phyloP scores from a whole-genome alignment of 2,329 filamentous ascomycete genomes.

The Aschersonia sp. region DNA sequence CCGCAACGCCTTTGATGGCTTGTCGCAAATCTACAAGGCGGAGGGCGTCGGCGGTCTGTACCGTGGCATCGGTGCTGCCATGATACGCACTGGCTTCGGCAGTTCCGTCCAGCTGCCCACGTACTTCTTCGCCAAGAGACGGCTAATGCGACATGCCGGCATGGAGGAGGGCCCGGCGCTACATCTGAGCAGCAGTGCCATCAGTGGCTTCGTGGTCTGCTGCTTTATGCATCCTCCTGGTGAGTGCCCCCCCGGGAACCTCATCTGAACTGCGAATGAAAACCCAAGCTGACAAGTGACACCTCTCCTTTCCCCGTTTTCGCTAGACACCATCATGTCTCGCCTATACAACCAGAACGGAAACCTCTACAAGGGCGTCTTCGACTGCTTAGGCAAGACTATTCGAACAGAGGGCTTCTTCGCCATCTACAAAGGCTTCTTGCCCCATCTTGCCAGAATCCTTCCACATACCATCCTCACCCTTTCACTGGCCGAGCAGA shows the following conservation, averaged over 20 bases:
- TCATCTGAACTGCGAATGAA: background rate
- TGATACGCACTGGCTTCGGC: slow-evolving; percentile 91
- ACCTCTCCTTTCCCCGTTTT: background rate
- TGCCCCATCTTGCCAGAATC: slow-evolving; percentile 87
- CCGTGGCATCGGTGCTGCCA: slow-evolving; percentile 79
- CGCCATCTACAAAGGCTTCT: slow-evolving; percentile 95
- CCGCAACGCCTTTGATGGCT: slow-evolving; percentile 69
- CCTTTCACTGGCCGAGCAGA: slow-evolving; percentile 87
- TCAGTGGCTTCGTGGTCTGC: slow-evolving; percentile 91
- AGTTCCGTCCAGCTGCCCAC: slow-evolving; percentile 93
- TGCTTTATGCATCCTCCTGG: slow-evolving; percentile 95
- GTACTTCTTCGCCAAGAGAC: slow-evolving; percentile 93
- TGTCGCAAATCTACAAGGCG: slow-evolving; percentile 59
- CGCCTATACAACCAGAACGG: slow-evolving; percentile 98
- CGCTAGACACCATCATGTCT: slow-evolving; percentile 85
- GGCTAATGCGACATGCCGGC: slow-evolving; percentile 65
- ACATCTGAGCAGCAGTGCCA: slow-evolving; percentile 77
- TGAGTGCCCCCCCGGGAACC: slow-evolving; percentile 21
- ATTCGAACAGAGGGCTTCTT: slow-evolving; percentile 80
- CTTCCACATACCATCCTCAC: slow-evolving; percentile 92
- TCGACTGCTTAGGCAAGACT: slow-evolving; percentile 86
- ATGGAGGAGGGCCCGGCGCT: slow-evolving; percentile 85
- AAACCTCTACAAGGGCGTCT: slow-evolving; percentile 85
- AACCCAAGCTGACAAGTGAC: background rate
- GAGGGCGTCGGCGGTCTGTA: slow-evolving; percentile 79